These are phyloP conservation scores for Arxiozyma slooffiae DNA, from an alignment of 1,139 yeast genomes.

Conservation along the genomic window DNA sequence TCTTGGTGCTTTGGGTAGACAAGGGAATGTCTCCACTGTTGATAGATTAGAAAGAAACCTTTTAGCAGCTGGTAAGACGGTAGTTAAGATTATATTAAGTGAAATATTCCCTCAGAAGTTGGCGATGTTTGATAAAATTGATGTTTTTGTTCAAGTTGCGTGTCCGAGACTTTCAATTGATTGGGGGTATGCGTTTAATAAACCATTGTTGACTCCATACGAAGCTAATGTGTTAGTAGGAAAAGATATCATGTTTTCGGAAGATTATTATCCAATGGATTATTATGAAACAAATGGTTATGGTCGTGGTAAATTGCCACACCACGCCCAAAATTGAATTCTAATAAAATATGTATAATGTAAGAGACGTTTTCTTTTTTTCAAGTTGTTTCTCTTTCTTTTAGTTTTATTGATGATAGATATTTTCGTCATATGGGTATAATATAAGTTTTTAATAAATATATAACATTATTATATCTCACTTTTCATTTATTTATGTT, in stretches of 20 bases:
- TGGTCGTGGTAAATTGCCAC: conserved; percentile 75
- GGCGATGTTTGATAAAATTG: conserved; percentile 89
- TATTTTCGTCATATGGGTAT: background rate
- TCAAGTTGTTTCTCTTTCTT: background rate
- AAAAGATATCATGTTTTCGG: conserved; percentile 59
- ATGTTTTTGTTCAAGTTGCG: conserved; percentile 94
- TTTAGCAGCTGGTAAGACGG: conserved; percentile 46
- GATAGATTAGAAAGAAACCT: conserved; percentile 51
- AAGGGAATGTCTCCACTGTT: conserved; percentile 77
- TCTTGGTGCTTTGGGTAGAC: conserved; percentile 93
- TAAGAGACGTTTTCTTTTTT: background rate
- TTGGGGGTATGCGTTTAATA: conserved; percentile 96
- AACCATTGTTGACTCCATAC: conserved; percentile 88
- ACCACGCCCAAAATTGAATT: conserved; percentile 21
- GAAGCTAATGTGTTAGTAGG: conserved; percentile 88
- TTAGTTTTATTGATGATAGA: background rate
- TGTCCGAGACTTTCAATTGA: conserved; percentile 94
- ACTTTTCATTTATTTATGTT: conserved; percentile 1
- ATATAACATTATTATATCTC: background rate
- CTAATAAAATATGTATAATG: too few relatives aligned
- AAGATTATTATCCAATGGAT: conserved; percentile 83
- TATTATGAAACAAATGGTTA: conserved; percentile 85
- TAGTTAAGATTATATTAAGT: conserved; percentile 74
- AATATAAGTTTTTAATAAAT: background rate
- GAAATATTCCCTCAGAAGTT: conserved; percentile 91